These are phyloP conservation scores for Jaminaea rosea DNA, from an alignment of 1,284 basidiomycete species.

Conservation along the genomic window DNA sequence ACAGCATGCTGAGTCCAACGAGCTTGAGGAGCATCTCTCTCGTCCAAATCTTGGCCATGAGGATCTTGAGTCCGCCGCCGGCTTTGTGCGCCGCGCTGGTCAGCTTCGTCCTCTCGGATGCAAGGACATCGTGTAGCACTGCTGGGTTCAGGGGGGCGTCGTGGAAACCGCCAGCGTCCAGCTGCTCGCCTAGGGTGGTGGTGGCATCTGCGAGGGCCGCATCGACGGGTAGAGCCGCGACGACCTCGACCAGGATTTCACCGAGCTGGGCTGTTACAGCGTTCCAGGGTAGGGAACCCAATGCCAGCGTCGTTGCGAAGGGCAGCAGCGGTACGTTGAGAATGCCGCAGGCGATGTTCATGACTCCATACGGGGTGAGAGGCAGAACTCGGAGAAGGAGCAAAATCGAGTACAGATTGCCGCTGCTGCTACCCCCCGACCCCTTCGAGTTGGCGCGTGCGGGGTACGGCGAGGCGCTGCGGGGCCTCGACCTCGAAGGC, in stretches of 20 bases:
- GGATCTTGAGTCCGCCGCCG: constrained; percentile 25
- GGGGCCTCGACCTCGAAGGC: not conserved
- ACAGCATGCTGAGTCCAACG: constrained; percentile 28
- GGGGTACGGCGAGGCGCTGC: not conserved
- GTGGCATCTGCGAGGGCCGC: not conserved
- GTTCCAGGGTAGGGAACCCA: constrained; percentile 45
- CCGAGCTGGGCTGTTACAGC: constrained; percentile 43
- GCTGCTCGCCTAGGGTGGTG: not conserved
- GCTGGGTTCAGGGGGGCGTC: not conserved
- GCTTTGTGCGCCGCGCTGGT: constrained; percentile 13
- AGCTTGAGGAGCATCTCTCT: constrained; percentile 33
- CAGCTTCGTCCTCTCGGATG: not conserved
- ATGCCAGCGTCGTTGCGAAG: constrained; percentile 31
- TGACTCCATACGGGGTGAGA: constrained; percentile 43
- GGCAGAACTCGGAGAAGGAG: constrained; percentile 41
- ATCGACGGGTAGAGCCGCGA: constrained; percentile 16
- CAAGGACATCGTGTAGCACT: not conserved
- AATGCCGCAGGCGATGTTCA: constrained; percentile 45
- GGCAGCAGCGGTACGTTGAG: constrained; percentile 41
- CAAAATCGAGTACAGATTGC: constrained; percentile 37
- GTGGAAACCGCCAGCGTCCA: constrained; percentile 5
- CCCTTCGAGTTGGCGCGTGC: no score
- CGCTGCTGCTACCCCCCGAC: not conserved
- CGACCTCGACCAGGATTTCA: constrained; percentile 39
- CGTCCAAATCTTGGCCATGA: constrained; percentile 35